Evolutionary conservation across 2,329 filamentous ascomycete genomes (phyloP).

Genomic region (Sporothrix mexicana): DNA sequence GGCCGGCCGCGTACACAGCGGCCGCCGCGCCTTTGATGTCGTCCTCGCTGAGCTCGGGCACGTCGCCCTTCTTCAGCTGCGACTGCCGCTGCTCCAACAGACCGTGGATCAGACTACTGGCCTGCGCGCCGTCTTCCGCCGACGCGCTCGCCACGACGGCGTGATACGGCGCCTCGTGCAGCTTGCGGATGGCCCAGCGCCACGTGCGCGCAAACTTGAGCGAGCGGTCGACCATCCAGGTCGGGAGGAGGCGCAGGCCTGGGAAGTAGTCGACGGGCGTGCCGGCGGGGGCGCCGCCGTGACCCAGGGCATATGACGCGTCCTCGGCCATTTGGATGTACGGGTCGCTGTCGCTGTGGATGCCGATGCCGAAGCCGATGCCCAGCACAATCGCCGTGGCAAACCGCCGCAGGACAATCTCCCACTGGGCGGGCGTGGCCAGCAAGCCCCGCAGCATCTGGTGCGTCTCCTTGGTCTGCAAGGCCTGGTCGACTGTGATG

Average conservation of each 20-base stretch:
- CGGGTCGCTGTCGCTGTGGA: constrained; percentile 47
- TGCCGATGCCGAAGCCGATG: constrained; percentile 52
- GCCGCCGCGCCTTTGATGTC: constrained; percentile 46
- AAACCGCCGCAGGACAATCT: constrained; percentile 47
- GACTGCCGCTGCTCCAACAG: constrained; percentile 29
- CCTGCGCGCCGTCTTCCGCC: neutral
- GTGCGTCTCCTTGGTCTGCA: constrained; percentile 44
- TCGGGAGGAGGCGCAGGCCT: constrained; percentile 35
- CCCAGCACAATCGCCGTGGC: constrained; percentile 50
- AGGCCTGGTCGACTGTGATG: constrained; percentile 36
- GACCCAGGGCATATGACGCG: constrained; percentile 36
- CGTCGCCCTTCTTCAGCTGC: constrained; percentile 39
- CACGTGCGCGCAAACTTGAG: constrained; percentile 34
- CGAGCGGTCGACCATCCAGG: constrained; percentile 32
- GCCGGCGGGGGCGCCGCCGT: constrained; percentile 35
- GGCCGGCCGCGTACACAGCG: constrained; percentile 49
- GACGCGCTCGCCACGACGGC: constrained; percentile 22
- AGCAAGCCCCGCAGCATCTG: constrained; percentile 44
- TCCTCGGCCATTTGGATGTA: constrained; percentile 49
- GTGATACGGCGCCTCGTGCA: constrained; percentile 44
- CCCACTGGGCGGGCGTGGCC: constrained; percentile 46
- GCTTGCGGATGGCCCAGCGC: constrained; percentile 35
- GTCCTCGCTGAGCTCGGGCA: constrained; percentile 42
- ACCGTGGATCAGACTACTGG: constrained; percentile 25
- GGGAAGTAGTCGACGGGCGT: constrained; percentile 38